Evolutionary conservation across 2,329 filamentous ascomycete genomes (phyloP), one percentile per base, ranked within the genome.

Genomic region (Fusarium liriodendri): DNA sequence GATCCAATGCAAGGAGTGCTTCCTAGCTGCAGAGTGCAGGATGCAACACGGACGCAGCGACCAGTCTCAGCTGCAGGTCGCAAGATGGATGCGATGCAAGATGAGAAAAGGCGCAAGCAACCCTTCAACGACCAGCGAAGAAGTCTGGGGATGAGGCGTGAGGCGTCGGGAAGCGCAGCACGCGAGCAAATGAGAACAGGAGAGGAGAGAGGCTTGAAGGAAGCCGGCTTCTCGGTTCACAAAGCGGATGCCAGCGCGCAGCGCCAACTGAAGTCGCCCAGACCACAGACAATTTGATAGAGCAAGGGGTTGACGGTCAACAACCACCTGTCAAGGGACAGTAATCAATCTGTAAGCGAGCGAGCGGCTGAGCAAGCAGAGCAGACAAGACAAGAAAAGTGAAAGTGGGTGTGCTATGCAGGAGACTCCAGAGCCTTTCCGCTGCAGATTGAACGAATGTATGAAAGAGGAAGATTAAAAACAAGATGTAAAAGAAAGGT

Each of bases 381-480:
- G 38, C 57, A 25, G 42, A 47, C 42, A 72, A 62, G 47, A 74
- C 42, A 72, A 62, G 47, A 74, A 62, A 20, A 38, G 33, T 35
- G 52, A 55, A 29, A 69, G 58, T 59, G 64, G 59, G 57, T 52
- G 71, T 54, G 64, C 62, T 52, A 63, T 50, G 57, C 68, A 66
- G 47, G 62, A 74, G 72, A 74, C 72, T 74, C 71, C 72, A 72
- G 72, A 74, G 71, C 29, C 71, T 66, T 52, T 42, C 33, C 38
- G 64, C 70, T 50, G 32, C 54, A 64, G 62, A 73, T 68, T 59
- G 67, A 72, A 57, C 68, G 65, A 63, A 72, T 72, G 69, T 10
- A 18, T n/a, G 35, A 55, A 42, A 16, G 59, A 65, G 29, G 35
- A 59, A 62, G 29, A 61, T 37, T 5, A 68, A 52, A 47, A 47